These are phyloP conservation scores for Daldinia childiae DNA, from an alignment of 495 filamentous ascomycete species.

Conservation along the genomic window DNA sequence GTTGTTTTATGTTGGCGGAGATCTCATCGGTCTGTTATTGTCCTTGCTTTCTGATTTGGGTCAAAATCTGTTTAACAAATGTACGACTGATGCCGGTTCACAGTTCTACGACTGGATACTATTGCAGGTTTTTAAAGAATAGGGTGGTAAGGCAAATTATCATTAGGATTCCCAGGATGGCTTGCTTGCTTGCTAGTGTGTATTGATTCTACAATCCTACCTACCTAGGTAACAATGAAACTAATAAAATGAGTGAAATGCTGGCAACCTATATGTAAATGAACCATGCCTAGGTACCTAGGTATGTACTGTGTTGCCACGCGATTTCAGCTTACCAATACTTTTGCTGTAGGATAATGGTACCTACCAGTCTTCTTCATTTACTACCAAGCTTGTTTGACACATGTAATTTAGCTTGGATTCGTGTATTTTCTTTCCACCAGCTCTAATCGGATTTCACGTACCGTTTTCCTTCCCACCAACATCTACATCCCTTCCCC, in stretches of 20 bases:
- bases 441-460: not conserved
- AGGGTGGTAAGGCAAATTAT: not conserved
- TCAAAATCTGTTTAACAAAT: not conserved
- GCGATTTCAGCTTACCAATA: too few relatives aligned
- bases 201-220: not conserved
- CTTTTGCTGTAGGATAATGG: too few relatives aligned
- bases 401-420: not conserved
- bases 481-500: too few relatives aligned
- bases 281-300: too few relatives aligned
- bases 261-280: not conserved
- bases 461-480: not conserved
- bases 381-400: not conserved
- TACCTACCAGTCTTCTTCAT: too few relatives aligned
- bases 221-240: conserved; percentile 2
- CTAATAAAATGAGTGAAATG: conserved; percentile 20
- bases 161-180: not conserved
- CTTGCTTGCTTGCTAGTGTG: not conserved
- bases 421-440: not conserved
- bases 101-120: not conserved
- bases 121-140: not conserved
- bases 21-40: not conserved
- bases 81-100: not conserved
- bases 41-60: not conserved
- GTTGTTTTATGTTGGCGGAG: not conserved
- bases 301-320: too few relatives aligned